These are phyloP conservation scores for Mucor circinelloides DNA, from an alignment of 371 early-diverging fungal genomes.

Conservation along the genomic window DNA sequence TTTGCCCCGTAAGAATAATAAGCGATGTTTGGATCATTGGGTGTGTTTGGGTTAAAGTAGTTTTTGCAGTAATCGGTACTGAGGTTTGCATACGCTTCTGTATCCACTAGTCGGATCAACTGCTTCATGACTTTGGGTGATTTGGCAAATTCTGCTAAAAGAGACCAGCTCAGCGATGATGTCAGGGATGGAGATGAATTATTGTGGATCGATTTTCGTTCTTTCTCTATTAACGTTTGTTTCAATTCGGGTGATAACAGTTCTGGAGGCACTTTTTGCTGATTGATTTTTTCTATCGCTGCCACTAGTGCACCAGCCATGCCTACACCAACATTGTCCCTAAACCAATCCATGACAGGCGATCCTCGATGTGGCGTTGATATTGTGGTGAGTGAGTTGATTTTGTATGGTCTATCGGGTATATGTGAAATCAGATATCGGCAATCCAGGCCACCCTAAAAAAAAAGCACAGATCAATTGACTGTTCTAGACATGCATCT, in stretches of 20 bases:
- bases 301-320: constrained; percentile 14
- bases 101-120: constrained; percentile 56
- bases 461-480: neutral
- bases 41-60: constrained; percentile 86
- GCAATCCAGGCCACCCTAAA: constrained; percentile 84
- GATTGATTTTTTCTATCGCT: neutral
- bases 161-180: constrained; percentile 18
- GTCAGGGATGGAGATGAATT: neutral
- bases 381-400: constrained; percentile 85
- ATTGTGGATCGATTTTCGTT: neutral
- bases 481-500: neutral
- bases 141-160: constrained; percentile 19
- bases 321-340: constrained; percentile 74
- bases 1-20: constrained; percentile 84
- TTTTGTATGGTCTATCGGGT: constrained; percentile 58
- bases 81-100: constrained; percentile 88
- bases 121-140: constrained; percentile 23
- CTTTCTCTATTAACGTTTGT: neutral
- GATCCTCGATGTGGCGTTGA: constrained; percentile 91
- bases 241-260: neutral
- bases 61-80: constrained; percentile 83
- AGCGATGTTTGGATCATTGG: constrained; percentile 70
- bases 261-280: neutral
- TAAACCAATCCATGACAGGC: constrained; percentile 91
- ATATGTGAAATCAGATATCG: constrained; percentile 84